These are phyloP conservation scores for Hysterangium stoloniferum DNA, from an alignment of 768 basidiomycete species.

Conservation along the genomic window DNA sequence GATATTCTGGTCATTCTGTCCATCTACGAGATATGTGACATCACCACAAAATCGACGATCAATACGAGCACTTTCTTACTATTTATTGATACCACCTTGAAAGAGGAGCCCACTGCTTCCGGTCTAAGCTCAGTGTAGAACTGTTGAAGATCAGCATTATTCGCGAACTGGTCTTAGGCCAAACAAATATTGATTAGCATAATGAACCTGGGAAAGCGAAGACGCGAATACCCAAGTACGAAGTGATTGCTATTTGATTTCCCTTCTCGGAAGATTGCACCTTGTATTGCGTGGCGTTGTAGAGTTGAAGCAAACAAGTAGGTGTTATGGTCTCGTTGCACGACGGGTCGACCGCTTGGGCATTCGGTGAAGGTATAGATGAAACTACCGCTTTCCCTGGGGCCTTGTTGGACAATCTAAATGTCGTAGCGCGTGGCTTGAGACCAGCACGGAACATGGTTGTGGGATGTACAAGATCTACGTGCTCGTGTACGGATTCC, in stretches of 20 bases:
- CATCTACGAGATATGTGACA: conserved; percentile 39
- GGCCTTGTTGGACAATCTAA: conserved; percentile 2
- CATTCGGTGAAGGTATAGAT: not conserved
- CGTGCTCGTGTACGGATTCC: conserved; percentile 44
- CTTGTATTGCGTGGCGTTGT: conserved; percentile 25
- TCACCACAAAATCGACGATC: not conserved
- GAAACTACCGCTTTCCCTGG: conserved; percentile 2
- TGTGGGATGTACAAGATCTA: conserved; percentile 67
- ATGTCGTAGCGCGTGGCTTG: not conserved
- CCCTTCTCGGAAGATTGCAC: conserved; percentile 15
- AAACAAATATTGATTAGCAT: too few species aligned
- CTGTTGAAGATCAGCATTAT: conserved; percentile 19
- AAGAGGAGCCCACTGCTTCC: conserved; percentile 33
- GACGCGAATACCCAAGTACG: conserved; percentile 24
- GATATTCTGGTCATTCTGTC: conserved; percentile 50
- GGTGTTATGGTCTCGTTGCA: conserved; percentile 28
- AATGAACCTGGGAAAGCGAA: too few species aligned
- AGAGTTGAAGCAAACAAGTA: conserved; percentile 26
- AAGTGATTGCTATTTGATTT: conserved; percentile 28
- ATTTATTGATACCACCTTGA: conserved; percentile 46
- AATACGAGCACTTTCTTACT: conserved; percentile 30
- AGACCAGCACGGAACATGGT: conserved; percentile 47
- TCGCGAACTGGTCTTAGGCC: conserved; percentile 6
- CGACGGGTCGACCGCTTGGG: conserved; percentile 12
- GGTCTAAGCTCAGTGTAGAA: conserved; percentile 28